Evolutionary conservation across 345 rosid genomes (phyloP).

Genomic region (Cochlearia excelsa): DNA sequence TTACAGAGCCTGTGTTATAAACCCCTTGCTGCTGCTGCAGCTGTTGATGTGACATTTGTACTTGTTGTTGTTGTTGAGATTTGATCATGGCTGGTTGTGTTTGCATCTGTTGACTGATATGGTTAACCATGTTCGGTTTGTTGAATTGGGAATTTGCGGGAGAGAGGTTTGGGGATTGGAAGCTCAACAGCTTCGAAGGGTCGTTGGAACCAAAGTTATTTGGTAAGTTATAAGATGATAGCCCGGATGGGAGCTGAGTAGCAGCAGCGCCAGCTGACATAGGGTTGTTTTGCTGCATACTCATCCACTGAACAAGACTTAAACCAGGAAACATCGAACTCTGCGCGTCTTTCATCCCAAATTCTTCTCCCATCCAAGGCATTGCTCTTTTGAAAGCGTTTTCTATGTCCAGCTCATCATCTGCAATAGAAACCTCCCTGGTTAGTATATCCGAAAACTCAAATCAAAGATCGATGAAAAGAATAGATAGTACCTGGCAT

Average conservation of each 20-base stretch:
- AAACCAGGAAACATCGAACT: constrained; percentile 82
- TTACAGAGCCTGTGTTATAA: constrained; percentile 36
- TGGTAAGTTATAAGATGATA: constrained; percentile 52
- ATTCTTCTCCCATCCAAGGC: constrained; percentile 98
- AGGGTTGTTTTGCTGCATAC: constrained; percentile 76
- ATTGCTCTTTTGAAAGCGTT: constrained; percentile 85
- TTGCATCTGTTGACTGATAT: constrained; percentile 53
- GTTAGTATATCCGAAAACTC: constrained; percentile 33
- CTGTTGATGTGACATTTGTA: constrained; percentile 45
- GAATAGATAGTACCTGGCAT: constrained; percentile 57
- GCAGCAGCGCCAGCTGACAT: constrained; percentile 22
- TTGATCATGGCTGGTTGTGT: constrained; percentile 51
- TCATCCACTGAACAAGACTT: constrained; percentile 98
- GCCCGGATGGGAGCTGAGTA: constrained; percentile 63
- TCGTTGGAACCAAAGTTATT: constrained; percentile 60
- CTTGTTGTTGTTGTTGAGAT: constrained; percentile 70
- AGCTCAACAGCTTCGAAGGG: constrained; percentile 77
- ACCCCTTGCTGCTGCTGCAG: constrained; percentile 36
- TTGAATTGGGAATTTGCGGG: constrained; percentile 58
- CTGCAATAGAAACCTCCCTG: constrained; percentile 42
- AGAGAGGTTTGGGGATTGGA: constrained; percentile 62
- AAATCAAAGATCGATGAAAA: not conserved
- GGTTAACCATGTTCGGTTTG: constrained; percentile 52
- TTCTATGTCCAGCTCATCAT: constrained; percentile 79
- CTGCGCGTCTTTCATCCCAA: constrained; percentile 76